Evolutionary conservation across 257 asterid genomes (phyloP).

Genomic region (Scutellaria baicalensis): DNA sequence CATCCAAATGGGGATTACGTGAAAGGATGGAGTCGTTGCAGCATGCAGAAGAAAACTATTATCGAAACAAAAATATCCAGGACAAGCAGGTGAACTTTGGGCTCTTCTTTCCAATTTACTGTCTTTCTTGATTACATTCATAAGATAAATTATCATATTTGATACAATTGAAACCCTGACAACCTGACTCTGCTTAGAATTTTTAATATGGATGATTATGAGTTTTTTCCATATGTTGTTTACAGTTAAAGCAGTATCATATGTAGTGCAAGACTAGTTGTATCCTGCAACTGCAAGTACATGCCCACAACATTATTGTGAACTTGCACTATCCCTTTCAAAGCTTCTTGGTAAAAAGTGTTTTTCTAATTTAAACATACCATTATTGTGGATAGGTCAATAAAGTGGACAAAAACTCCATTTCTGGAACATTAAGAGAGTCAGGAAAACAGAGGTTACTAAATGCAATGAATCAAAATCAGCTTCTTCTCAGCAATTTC

Average conservation of each 20-base stretch:
- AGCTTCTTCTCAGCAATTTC: conserved; percentile 34
- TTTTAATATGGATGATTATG: not conserved
- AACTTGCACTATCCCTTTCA: not conserved
- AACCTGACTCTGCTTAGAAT: not conserved
- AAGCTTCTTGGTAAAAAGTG: not conserved
- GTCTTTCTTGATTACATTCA: not conserved
- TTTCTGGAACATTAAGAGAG: conserved; percentile 62
- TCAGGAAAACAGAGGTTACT: conserved; percentile 65
- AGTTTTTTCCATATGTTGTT: not conserved
- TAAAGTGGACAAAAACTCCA: conserved; percentile 57
- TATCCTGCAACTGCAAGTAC: not conserved
- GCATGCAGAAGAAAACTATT: conserved; percentile 78
- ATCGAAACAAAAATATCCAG: conserved; percentile 35
- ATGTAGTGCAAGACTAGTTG: not conserved
- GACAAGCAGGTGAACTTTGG: conserved; percentile 45
- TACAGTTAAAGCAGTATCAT: not conserved
- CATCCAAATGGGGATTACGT: conserved; percentile 35
- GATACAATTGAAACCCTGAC: not conserved
- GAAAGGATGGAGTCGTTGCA: conserved; percentile 63
- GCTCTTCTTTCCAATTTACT: not conserved
- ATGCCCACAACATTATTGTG: not conserved
- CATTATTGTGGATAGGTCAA: conserved; percentile 28
- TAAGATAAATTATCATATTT: not conserved
- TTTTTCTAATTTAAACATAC: not conserved
- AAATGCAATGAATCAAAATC: conserved; percentile 56